Evolutionary conservation across 2,329 filamentous ascomycete genomes (phyloP).

Genomic region (Diaporthe batatas): DNA sequence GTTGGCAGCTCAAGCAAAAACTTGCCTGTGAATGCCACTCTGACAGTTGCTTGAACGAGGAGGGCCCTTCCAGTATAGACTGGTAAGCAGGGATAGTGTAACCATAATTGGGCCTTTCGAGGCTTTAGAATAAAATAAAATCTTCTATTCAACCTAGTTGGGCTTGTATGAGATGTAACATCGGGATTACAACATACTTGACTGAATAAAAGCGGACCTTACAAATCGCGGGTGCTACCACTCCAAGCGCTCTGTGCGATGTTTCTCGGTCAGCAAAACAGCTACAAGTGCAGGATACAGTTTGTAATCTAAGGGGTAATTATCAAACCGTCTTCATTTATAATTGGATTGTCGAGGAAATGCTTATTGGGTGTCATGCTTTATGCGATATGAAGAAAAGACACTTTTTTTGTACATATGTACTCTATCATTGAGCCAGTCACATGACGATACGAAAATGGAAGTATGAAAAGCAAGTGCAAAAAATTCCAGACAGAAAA

Average conservation of each 20-base stretch:
- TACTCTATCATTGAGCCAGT: no score
- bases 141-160: neutral
- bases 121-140: neutral
- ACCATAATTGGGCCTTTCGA: neutral
- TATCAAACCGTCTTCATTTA: no score
- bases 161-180: no score
- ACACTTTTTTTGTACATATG: neutral
- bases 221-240: no score
- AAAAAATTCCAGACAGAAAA: neutral
- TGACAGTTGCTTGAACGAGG: slow-evolving; percentile 59
- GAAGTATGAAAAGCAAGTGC: neutral
- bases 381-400: neutral
- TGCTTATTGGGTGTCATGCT: neutral
- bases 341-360: no score
- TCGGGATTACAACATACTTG: no score
- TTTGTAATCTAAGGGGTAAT: no score
- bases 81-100: neutral
- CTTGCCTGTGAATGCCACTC: slow-evolving; percentile 67
- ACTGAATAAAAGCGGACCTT: no score
- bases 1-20: slow-evolving; percentile 73
- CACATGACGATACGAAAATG: neutral
- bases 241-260: no score
- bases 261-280: no score
- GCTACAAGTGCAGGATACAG: no score
- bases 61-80: neutral